Evolutionary conservation across 2,329 filamentous ascomycete genomes (phyloP), one percentile per base, ranked within the genome.

Genomic region (Chrysoporthe puriensis): DNA sequence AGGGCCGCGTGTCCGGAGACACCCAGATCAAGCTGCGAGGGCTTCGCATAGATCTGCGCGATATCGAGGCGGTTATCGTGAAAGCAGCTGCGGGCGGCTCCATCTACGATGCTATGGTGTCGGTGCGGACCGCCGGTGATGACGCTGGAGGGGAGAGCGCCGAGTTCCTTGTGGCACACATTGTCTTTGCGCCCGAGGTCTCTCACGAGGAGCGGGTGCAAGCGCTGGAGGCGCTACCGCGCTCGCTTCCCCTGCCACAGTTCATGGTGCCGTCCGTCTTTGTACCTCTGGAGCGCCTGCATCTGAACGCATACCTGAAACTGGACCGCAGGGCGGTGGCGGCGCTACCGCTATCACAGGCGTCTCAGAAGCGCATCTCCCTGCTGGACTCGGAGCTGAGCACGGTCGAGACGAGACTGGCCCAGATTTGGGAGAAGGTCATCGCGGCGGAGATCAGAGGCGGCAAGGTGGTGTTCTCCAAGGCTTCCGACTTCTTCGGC

Each of bases 11-110:
- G 1, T 73, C 67, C 1, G 80, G 80, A 3, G 81, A 84, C 63
- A 80, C 77, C 0, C 78, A 83, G 56, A 73, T 85, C 69, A 85
- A 85, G 70, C 73, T 86, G 1, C 74, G 77, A 8, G 68, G 68
- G 4, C 57, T 68, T 14, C 61, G 68, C 2, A 68, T 69, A 11
- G 81, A 84, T 8, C 72, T 84, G 0, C 69, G 72, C 11, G 82
- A 83, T 1, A 60, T 69, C 21, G 65, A 68, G 46, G 42, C 18
- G 14, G 59, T 26, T 58, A 60, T 69, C 32, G 16, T 68, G 11
- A 14, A 50, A 4, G 52, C 52, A 14, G 43, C 48, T 32, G 9
- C 14, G 3, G 65, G 59, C 9, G 62, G 60, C 32, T 48, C 64
- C 21, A 60, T 66, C 16, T 64, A 26, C 26, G 26, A 26, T 26